Conservation (phyloP, 2,329 filamentous ascomycete species). For the Fonsecaea pedrosoi region DNA sequence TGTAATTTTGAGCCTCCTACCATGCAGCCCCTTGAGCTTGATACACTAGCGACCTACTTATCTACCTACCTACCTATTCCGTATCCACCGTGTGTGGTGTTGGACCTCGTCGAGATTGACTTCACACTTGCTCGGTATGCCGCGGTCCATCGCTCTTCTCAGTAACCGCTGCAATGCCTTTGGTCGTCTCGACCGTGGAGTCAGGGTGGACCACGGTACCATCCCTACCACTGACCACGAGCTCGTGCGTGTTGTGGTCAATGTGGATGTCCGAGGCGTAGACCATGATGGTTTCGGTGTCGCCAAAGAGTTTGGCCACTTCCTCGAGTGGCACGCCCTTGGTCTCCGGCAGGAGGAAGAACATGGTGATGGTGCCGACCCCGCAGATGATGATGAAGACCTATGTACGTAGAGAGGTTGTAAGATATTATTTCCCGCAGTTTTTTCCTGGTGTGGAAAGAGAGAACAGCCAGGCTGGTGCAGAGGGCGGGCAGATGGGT, state of each 20-base stretch:
- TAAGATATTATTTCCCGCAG: no score
- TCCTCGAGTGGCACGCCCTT: conserved; percentile 44
- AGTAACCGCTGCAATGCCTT: neutral
- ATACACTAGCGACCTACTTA: no score
- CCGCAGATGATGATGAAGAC: conserved; percentile 74
- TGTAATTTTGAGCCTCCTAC: no score
- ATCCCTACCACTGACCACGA: conserved; percentile 8
- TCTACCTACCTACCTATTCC: no score
- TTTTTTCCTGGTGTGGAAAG: no score
- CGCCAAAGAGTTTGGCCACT: conserved; percentile 41
- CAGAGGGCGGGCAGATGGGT: neutral
- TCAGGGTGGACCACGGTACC: neutral
- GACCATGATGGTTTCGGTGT: conserved; percentile 6
- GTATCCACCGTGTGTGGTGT: no score
- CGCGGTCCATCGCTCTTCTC: neutral
- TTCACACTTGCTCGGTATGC: neutral
- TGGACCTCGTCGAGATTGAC: no score
- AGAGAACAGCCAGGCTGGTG: neutral
- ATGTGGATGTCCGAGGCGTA: conserved; percentile 18
- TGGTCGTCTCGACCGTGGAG: neutral
- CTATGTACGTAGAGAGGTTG: neutral
- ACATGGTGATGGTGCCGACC: conserved; percentile 71
- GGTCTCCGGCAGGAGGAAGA: conserved; percentile 71
- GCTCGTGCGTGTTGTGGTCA: conserved; percentile 15
- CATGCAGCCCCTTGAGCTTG: no score